Evolutionary conservation across 345 rosid species (phyloP), one percentile per base, ranked within the genome.

Genomic region (Heritiera fomes): DNA sequence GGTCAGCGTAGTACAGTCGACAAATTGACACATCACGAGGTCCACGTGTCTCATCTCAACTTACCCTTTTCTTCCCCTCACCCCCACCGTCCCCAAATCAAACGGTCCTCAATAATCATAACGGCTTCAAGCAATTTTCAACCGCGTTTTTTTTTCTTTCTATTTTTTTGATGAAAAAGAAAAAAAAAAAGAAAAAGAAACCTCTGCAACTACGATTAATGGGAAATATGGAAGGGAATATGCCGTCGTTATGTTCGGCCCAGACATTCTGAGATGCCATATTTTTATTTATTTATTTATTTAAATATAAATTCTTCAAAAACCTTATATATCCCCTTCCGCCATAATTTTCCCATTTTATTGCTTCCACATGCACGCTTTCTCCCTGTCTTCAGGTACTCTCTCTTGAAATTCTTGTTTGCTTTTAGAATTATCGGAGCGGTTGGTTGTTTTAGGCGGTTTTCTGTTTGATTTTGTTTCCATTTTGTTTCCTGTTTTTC

Each of bases 201-300:
- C 75, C 60, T 71, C 75, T 52, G 75, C 46, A 52, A 72, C 75
- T 52, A 61, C 46, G 32, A 72, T 61, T 52, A 17, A 72, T 61
- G 30, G 38, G 40, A 32, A 15, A 72, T 5, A 47, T 3, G 75
- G 6, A 17, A 34, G 15, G 18, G 62, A 72, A 72, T 72, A 72
- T 72, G 75, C 38, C 38, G 3, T 34, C 3, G 38, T 34, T 3
- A 34, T 3, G 38, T 34, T 34, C 38, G 38, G 38, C 38, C 38
- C 18, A 62, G 66, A 30, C 46, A 52, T 15, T 32, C 45, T 15
- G 60, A 71, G 60, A 71, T 49, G 75, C 46, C 8, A 2, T 68
- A 0, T 10, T 34, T 34, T 34, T 34, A 34, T 34, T 34, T 34
- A 34, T 34, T 34, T 34, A 34, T 34, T 34, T 34, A 1, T 34